A percentile compares a stretch with the other conserved stretches of the same genome.
phyloP scores from a whole-genome alignment of 176 grass and related monocot genomes.

The Avena insularis region DNA sequence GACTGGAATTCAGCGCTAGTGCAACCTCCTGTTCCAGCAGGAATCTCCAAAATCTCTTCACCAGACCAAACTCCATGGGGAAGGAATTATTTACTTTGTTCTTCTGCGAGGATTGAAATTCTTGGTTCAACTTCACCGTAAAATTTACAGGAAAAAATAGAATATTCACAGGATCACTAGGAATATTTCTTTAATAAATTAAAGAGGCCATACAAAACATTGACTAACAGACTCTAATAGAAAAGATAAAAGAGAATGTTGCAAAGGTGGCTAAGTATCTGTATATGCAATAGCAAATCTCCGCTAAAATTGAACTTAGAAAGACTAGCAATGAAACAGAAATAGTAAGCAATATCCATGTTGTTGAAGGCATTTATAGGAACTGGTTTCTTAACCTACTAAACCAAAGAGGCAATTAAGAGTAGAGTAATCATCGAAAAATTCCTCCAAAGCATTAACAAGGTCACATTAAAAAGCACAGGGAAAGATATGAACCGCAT shows the following conservation, averaged over 20 bases:
- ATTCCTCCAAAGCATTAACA: slow-evolving; percentile 9
- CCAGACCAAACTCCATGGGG: slow-evolving; percentile 73
- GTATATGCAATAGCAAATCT: not conserved
- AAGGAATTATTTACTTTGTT: slow-evolving; percentile 71
- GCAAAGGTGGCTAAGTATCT: slow-evolving; percentile 21
- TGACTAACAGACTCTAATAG: not conserved
- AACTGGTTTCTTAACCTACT: not conserved
- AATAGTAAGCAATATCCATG: not conserved
- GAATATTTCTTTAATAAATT: slow-evolving; percentile 4
- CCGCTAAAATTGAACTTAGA: slow-evolving; percentile 3
- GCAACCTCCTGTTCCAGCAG: slow-evolving; percentile 78
- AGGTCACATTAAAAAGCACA: not conserved
- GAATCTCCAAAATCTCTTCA: slow-evolving; percentile 96
- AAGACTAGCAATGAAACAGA: not conserved
- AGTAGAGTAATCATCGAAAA: not conserved
- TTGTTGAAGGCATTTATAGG: not conserved
- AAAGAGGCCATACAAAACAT: slow-evolving; percentile 13
- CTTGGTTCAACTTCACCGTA: slow-evolving; percentile 39
- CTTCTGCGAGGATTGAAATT: slow-evolving; percentile 61
- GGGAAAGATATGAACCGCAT: slow-evolving; percentile 60
- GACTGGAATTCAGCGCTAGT: slow-evolving; percentile 32
- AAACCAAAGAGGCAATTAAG: slow-evolving; percentile 22
- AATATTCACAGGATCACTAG: not conserved
- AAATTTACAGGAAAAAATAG: not conserved
- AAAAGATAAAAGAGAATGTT: not conserved